These are phyloP conservation scores for Pharnaceum exiguum DNA, from an alignment of 148 eudicot genomes.

Conservation along the genomic window DNA sequence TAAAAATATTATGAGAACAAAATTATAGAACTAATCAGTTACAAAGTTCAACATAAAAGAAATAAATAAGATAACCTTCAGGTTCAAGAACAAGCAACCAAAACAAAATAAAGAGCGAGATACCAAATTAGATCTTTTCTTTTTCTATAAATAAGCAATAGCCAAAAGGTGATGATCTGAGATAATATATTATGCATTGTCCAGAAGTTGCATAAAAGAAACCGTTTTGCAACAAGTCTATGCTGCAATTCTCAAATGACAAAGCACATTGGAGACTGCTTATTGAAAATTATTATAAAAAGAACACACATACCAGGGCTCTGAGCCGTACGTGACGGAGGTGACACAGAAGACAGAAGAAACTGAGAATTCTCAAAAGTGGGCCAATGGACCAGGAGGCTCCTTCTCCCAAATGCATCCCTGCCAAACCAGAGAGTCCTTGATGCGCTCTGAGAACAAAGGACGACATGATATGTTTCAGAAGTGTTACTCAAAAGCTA, in stretches of 20 bases:
- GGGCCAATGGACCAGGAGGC: constrained; percentile 97
- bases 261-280: neutral
- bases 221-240: neutral
- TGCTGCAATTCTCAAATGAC: neutral
- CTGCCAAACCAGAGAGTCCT: constrained; percentile 88
- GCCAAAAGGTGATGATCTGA: neutral
- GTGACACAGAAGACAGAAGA: constrained; percentile 79
- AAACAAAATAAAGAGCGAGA: neutral
- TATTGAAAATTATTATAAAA: no score
- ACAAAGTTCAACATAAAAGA: no score
- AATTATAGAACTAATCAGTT: no score
- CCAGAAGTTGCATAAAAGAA: neutral
- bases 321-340: constrained; percentile 29
- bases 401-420: constrained; percentile 93
- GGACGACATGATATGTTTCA: constrained; percentile 1
- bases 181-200: neutral
- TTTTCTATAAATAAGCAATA: neutral
- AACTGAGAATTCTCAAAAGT: constrained; percentile 54
- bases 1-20: no score
- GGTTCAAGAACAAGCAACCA: no score
- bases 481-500: neutral
- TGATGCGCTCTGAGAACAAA: constrained; percentile 46
- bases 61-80: no score
- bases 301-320: constrained; percentile 29
- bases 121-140: neutral